Evolutionary conservation across 305 asterid genomes (phyloP).

Genomic region (Fraxinus baroniana): DNA sequence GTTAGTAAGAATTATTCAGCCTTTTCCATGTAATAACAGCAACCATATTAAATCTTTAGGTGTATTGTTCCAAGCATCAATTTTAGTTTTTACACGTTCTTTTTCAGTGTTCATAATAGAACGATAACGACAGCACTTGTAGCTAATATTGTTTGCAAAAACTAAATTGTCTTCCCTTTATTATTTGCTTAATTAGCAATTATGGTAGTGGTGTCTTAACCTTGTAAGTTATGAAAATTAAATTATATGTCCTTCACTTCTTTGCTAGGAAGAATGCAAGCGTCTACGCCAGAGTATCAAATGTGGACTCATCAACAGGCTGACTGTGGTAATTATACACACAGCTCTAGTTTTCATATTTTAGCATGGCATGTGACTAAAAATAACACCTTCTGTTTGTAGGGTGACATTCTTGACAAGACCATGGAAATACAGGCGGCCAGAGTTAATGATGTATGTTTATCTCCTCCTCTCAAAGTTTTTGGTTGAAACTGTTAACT

Average conservation of each 20-base stretch:
- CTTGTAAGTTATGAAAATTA: slow-evolving; percentile 5
- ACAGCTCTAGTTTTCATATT: slow-evolving; percentile 10
- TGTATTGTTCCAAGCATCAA: background rate
- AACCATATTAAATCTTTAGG: background rate
- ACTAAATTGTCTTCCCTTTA: slow-evolving; percentile 2
- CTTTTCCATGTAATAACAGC: slow-evolving; percentile 12
- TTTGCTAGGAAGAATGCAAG: slow-evolving; percentile 94
- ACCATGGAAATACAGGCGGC: slow-evolving; percentile 86
- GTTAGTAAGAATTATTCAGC: background rate
- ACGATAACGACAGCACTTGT: slow-evolving; percentile 6
- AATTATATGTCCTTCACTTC: background rate
- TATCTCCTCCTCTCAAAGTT: background rate
- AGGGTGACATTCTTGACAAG: slow-evolving; percentile 99
- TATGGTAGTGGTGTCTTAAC: background rate
- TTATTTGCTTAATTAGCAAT: slow-evolving; percentile 4
- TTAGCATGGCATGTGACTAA: slow-evolving; percentile 16
- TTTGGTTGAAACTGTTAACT: background rate
- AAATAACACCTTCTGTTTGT: slow-evolving; percentile 27
- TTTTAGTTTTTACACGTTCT: slow-evolving; percentile 4
- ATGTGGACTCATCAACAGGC: slow-evolving; percentile 85
- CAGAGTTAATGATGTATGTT: slow-evolving; percentile 91
- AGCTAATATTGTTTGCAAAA: slow-evolving; percentile 4
- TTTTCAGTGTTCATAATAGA: slow-evolving; percentile 6
- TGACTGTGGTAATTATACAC: slow-evolving; percentile 76
- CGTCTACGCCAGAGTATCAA: slow-evolving; percentile 97